Conservation (phyloP, 768 basidiomycete species). For the Xerocomellus dryophilus region DNA sequence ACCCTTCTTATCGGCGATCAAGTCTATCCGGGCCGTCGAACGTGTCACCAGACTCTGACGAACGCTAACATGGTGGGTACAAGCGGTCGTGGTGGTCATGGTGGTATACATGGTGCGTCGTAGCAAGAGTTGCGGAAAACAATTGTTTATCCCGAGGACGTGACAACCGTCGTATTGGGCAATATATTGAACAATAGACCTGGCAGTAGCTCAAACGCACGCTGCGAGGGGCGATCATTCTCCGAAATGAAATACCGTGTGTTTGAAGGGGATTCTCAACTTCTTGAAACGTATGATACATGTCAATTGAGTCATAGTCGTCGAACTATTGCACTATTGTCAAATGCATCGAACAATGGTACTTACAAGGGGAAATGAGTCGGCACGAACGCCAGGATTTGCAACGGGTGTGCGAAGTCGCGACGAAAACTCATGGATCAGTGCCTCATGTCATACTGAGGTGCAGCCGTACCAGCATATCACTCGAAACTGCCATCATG, state of each 20-base stretch:
- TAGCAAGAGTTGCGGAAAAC: background rate
- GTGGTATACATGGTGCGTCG: background rate
- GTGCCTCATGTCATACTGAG: conserved; percentile 3
- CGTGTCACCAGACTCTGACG: background rate
- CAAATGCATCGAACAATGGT: background rate
- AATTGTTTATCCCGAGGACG: background rate
- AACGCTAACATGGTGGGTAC: background rate
- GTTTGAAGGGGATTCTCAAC: background rate
- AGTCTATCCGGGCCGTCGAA: background rate
- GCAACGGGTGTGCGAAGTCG: background rate
- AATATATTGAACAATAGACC: conserved; percentile 13
- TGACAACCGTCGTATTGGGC: conserved; percentile 2
- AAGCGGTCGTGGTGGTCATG: background rate
- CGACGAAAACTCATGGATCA: background rate
- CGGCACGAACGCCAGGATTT: background rate
- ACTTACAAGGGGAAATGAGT: background rate
- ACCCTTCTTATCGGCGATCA: background rate
- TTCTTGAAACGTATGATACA: conserved; percentile 13
- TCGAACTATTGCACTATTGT: background rate
- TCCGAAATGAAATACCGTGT: conserved; percentile 11
- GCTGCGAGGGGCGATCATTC: conserved; percentile 12
- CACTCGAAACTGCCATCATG: background rate
- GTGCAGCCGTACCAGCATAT: background rate
- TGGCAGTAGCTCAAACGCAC: background rate
- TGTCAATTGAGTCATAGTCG: conserved; percentile 6